These are phyloP conservation scores for Plasmodium inui DNA, from an alignment of 169 alveolate genomes.

Conservation along the genomic window DNA sequence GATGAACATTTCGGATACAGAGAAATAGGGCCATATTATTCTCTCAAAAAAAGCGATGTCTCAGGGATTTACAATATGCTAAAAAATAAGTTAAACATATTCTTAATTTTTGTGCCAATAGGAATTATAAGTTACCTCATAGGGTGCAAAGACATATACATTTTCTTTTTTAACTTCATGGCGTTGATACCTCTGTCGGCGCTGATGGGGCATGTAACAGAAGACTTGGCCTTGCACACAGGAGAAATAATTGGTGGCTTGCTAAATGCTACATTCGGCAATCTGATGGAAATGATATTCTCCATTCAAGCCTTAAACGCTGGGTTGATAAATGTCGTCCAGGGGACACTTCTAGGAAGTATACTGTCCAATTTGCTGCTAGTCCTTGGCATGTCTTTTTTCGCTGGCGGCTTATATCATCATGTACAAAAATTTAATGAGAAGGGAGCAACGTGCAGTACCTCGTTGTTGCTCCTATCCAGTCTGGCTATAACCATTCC, in stretches of 20 bases:
- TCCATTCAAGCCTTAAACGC: slow-evolving; percentile 87
- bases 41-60: slow-evolving; percentile 77
- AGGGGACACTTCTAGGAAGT: slow-evolving; percentile 90
- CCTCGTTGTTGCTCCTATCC: slow-evolving; percentile 85
- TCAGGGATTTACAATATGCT: slow-evolving; percentile 71
- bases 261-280: slow-evolving; percentile 92
- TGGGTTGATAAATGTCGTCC: slow-evolving; percentile 88
- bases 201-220: slow-evolving; percentile 89
- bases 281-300: slow-evolving; percentile 92
- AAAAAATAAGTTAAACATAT: slow-evolving; percentile 72
- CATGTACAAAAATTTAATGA: slow-evolving; percentile 90
- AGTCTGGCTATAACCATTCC: slow-evolving; percentile 88
- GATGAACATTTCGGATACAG: slow-evolving; percentile 10
- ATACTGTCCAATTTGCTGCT: slow-evolving; percentile 88
- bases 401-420: slow-evolving; percentile 90
- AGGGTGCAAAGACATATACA: slow-evolving; percentile 79
- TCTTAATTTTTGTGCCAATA: slow-evolving; percentile 81
- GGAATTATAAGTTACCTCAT: slow-evolving; percentile 79
- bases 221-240: slow-evolving; percentile 89
- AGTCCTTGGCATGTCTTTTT: slow-evolving; percentile 90
- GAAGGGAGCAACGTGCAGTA: slow-evolving; percentile 89
- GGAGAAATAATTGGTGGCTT: slow-evolving; percentile 91
- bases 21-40: slow-evolving; percentile 53
- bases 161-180: slow-evolving; percentile 85
- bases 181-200: slow-evolving; percentile 89